Evolutionary conservation across 1,139 yeast genomes (phyloP), one percentile per base, ranked within the genome.

Genomic region (Casaregolazyma lundiana): DNA sequence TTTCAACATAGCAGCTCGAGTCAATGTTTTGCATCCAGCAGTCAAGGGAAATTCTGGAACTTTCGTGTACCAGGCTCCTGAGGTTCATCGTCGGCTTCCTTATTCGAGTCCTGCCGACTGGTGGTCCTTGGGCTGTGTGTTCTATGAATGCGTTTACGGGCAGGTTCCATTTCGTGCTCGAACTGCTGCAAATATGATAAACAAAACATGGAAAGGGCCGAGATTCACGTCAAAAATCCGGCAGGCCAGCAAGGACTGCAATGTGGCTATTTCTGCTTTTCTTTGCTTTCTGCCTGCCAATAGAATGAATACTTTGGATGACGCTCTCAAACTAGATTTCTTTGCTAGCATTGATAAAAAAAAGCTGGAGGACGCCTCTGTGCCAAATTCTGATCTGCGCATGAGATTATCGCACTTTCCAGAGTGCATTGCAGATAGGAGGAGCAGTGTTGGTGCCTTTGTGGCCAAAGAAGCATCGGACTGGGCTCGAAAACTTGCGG

Each of bases 61-160:
- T 0, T 87, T 92, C 1, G 92, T 84, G 60, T 88, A 88, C 60
- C 82, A 88, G 78, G 95, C 96, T 0, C 96, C 96, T 1, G 96
- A 88, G 60, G 84, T 88, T 43, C 64, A 58, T 43, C 75, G 75
- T 48, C 88, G 88, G 9, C 78, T 77, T 44, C 78, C 81, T 6
- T 87, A 87, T 59, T 86, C 85, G 42, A 79, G 75, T 48, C 73
- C 77, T 32, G 92, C 88, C 11, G 97, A 88, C 64, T 87, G 95
- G 92, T 88, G 96, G 90, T 84, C 95, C 0, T 70, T 88, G 22
- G 96, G 97, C 0, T 83, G 95, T 59, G 87, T 87, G 5, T 75
- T 86, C 30, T 88, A 72, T 64, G 96, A 88, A 62, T 77, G 88
- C 73, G 69, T 87, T 16, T 82, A 89, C 2, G 95, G 95, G 0